Conservation (phyloP, 805 yeast genomes). For the Candida golubevii region DNA sequence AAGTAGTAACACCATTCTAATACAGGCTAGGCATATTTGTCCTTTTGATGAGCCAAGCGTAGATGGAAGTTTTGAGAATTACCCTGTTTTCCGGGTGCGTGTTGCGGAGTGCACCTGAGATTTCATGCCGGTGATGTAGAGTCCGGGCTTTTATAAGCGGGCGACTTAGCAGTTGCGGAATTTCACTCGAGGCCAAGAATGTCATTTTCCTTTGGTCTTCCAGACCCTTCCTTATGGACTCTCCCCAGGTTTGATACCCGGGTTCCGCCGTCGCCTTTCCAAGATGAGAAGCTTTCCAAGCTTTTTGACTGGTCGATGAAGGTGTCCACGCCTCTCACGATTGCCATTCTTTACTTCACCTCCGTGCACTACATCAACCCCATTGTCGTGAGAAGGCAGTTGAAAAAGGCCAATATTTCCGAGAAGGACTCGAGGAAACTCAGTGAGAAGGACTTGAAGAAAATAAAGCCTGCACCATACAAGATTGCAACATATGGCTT, state of each 20-base stretch:
- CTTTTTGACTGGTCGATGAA: constrained; percentile 44
- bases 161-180: no score
- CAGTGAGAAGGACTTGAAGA: constrained; percentile 24
- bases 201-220: constrained; percentile 30
- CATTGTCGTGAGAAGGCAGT: constrained; percentile 43
- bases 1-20: no score
- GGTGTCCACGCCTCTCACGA: constrained; percentile 49
- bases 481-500: constrained; percentile 38
- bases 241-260: constrained; percentile 29
- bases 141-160: constrained; percentile 1
- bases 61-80: no score
- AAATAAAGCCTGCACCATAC: constrained; percentile 52
- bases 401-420: constrained; percentile 22
- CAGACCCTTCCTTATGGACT: constrained; percentile 28
- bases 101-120: constrained; percentile 8
- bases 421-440: constrained; percentile 18
- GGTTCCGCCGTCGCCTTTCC: constrained; percentile 34
- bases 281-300: constrained; percentile 23
- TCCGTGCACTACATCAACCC: constrained; percentile 54
- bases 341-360: constrained; percentile 56
- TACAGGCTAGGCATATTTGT: no score
- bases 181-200: constrained; percentile 2
- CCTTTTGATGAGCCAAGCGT: no score
- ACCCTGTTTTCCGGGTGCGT: not conserved
- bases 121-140: constrained; percentile 3